A percentile compares a stretch with the other conserved stretches of the same genome.
Evolutionary conservation across 2,329 filamentous ascomycete genomes (phyloP).

Genomic region (Neoscytalidium dimidiatum): DNA sequence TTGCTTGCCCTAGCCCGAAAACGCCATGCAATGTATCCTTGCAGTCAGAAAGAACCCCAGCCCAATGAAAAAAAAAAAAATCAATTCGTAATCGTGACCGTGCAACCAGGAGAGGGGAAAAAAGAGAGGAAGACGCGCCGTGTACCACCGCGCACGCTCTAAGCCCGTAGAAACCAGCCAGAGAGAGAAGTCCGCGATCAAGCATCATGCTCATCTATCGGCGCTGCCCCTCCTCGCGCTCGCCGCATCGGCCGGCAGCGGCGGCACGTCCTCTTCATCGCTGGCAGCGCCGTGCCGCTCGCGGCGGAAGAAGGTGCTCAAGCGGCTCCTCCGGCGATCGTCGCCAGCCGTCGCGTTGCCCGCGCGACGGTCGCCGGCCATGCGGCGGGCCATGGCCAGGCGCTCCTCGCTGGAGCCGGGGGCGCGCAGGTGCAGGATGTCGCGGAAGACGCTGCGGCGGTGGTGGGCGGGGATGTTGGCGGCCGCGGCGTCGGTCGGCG

Average conservation of each 20-base stretch:
- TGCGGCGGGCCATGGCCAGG: conserved; percentile 15
- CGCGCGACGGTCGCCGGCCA: not conserved
- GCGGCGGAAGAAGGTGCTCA: not conserved
- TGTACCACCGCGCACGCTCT: not conserved
- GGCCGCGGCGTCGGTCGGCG: conserved; percentile 30
- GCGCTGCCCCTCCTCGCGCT: not conserved
- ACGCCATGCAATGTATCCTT: not conserved
- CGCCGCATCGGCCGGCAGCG: not conserved
- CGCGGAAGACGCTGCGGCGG: conserved; percentile 38
- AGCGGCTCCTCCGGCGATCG: not conserved
- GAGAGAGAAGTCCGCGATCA: not conserved
- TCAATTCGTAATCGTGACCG: conserved; percentile 2
- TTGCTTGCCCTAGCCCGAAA: no score
- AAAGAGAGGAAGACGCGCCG: not conserved
- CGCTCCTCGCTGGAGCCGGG: conserved; percentile 5
- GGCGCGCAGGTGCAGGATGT: conserved; percentile 40
- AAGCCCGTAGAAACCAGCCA: not conserved
- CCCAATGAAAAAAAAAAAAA: not conserved
- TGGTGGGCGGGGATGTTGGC: conserved; percentile 24
- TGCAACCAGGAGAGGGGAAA: not conserved
- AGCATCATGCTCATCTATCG: not conserved
- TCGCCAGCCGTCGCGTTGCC: not conserved
- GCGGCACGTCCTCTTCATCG: not conserved
- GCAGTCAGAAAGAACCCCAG: not conserved
- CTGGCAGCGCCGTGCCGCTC: not conserved